Evolutionary conservation across 805 yeast genomes (phyloP).

Genomic region (Starmerella sirachaensis): DNA sequence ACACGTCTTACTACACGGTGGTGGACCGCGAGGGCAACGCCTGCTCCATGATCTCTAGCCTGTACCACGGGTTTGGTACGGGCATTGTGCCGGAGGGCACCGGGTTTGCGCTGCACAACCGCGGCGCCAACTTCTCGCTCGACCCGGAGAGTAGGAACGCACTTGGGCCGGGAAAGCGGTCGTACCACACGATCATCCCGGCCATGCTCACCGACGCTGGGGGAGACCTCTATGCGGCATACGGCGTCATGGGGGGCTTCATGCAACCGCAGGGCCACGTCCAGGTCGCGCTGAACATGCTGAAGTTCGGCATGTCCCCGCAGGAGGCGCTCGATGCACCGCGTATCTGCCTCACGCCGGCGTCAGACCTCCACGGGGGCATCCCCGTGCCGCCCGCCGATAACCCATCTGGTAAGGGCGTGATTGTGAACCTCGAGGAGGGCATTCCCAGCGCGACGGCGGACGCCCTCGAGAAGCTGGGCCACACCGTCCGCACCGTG

Average conservation of each 20-base stretch:
- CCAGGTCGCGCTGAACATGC: slow-evolving; percentile 58
- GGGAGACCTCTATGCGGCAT: slow-evolving; percentile 51
- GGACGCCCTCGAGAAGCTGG: slow-evolving; percentile 37
- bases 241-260: slow-evolving; percentile 78
- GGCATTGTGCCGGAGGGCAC: slow-evolving; percentile 46
- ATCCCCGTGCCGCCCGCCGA: slow-evolving; percentile 34
- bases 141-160: slow-evolving; percentile 46
- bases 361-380: slow-evolving; percentile 47
- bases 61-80: slow-evolving; percentile 57
- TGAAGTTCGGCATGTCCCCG: slow-evolving; percentile 50
- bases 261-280: slow-evolving; percentile 81
- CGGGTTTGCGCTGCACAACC: slow-evolving; percentile 63
- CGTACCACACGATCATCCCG: slow-evolving; percentile 76
- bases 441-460: slow-evolving; percentile 42
- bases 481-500: slow-evolving; percentile 43
- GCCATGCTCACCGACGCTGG: slow-evolving; percentile 53
- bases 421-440: slow-evolving; percentile 52
- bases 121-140: slow-evolving; percentile 66
- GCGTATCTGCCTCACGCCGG: slow-evolving; percentile 51
- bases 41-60: slow-evolving; percentile 68
- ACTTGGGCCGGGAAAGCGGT: slow-evolving; percentile 56
- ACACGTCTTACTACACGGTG: slow-evolving; percentile 58
- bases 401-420: slow-evolving; percentile 20
- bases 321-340: slow-evolving; percentile 71
- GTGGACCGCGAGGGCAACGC: slow-evolving; percentile 64